phyloP scores from a whole-genome alignment of 208 protist genomes.

The Polymyxa betae region DNA sequence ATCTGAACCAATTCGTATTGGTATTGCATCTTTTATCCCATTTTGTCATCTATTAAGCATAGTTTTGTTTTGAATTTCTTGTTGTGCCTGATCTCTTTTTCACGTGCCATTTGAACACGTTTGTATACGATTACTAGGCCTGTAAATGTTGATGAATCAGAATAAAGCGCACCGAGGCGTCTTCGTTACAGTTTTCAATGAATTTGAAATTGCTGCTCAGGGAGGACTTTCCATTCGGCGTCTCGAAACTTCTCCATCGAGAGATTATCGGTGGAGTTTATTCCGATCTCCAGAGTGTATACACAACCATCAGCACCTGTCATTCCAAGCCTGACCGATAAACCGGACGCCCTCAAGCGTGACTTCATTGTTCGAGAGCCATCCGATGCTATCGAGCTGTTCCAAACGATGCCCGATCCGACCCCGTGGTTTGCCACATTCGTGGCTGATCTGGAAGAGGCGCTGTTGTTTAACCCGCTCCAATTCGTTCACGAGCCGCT shows the following conservation, averaged over 20 bases:
- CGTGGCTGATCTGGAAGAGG: not conserved
- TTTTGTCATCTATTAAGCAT: too few relatives aligned
- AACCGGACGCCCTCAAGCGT: not conserved
- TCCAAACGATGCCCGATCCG: not conserved
- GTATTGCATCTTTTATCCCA: too few relatives aligned
- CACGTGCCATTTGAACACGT: too few relatives aligned
- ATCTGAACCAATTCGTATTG: too few relatives aligned
- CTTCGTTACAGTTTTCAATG: too few relatives aligned
- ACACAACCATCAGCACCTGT: not conserved
- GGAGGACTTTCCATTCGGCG: constrained; percentile 1
- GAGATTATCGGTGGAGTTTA: not conserved
- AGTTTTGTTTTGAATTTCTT: too few relatives aligned
- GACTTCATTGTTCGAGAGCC: not conserved
- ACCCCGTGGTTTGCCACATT: not conserved
- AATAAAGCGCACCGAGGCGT: too few relatives aligned
- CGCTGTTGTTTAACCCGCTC: not conserved
- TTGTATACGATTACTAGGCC: too few relatives aligned
- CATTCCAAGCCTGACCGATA: not conserved
- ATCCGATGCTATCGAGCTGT: not conserved
- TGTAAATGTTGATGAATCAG: too few relatives aligned
- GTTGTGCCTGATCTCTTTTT: too few relatives aligned
- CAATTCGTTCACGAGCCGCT: not conserved
- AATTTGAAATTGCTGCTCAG: too few relatives aligned
- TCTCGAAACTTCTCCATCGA: not conserved
- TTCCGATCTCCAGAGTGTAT: not conserved